Base-by-base conservation (phyloP, 2,329 filamentous ascomycete genomes). In the Triangularia setosa region DNA sequence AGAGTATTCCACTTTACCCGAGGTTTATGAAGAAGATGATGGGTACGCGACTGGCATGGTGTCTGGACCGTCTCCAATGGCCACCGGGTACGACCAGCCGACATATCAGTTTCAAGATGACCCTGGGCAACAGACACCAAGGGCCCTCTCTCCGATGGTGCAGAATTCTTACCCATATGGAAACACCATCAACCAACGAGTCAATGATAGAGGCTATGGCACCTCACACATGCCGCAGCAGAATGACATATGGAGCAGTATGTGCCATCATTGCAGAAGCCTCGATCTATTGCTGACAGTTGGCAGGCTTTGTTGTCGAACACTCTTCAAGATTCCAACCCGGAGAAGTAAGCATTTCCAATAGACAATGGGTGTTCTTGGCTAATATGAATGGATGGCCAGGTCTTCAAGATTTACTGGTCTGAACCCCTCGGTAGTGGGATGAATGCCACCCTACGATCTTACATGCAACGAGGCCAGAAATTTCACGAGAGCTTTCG, bases 321-420 rank as follows among this genome's bases (percentile, higher is more conserved):
- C 75, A 69, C 16, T 81, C 79, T 1, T 66, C 64, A 11, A 75
- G 68, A 44, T 82, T 81, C 56, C 70, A 73, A 28, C 78, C 79
- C 2, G 80, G 80, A 62, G 74, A 76, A 73, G 80, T 79, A 69
- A 65, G 75, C 69, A 11, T 4, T 2, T 18, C 27, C 7, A n/a
- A 3, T 33, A 14, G 23, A 14, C n/a, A 24, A 3, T 14, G 33
- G 3, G 9, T 24, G 4, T 58, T 23, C 16, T 44, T 25, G 25
- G 57, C 59, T 64, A 30, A 62, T 40, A 21, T 16, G 61, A n/a
- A 2, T 12, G 12, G 24, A 4, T 21, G n/a, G 4, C 14, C 56
- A 71, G 83, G 80, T 86, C 18, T 83, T 86, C 73, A 86, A 85
- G 69, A 78, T 84, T 1, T 72, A 81, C 18, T 86, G 84, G 83